Conservation (phyloP, 1,284 basidiomycete genomes). For the Flammula alnicola region DNA sequence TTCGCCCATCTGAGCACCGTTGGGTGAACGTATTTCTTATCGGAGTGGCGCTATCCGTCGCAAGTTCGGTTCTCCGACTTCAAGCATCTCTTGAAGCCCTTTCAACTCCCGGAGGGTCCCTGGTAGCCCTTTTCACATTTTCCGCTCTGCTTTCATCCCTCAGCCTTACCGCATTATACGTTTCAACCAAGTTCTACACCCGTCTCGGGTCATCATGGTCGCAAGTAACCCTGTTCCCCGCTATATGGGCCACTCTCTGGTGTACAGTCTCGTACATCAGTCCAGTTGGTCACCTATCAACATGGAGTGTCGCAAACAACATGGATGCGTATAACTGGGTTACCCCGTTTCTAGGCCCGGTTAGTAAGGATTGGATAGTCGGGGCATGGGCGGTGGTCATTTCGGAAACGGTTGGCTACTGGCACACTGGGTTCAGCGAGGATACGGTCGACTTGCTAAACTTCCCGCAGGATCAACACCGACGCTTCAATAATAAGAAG, state of each 20-base stretch:
- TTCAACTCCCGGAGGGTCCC: conserved; percentile 53
- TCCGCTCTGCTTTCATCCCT: conserved; percentile 50
- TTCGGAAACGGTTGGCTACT: conserved; percentile 53
- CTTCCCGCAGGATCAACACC: neutral
- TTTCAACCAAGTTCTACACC: conserved; percentile 41
- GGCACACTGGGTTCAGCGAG: conserved; percentile 56
- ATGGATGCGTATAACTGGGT: conserved; percentile 65
- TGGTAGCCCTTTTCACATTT: conserved; percentile 47
- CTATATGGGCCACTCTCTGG: conserved; percentile 70
- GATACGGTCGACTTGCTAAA: conserved; percentile 26
- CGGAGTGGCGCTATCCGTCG: conserved; percentile 49
- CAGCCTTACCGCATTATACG: conserved; percentile 43
- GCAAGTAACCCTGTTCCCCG: conserved; percentile 63
- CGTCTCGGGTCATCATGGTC: conserved; percentile 41
- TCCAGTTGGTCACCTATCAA: conserved; percentile 69
- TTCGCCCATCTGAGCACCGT: conserved; percentile 38
- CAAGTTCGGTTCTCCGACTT: conserved; percentile 51
- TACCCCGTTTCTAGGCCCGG: conserved; percentile 56
- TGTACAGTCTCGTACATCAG: conserved; percentile 51
- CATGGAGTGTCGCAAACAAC: conserved; percentile 66
- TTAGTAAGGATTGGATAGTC: conserved; percentile 69
- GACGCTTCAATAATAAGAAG: neutral
- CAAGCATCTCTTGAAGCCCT: conserved; percentile 58
- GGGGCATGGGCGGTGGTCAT: conserved; percentile 73
- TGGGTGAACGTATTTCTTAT: conserved; percentile 38